phyloP scores from a whole-genome alignment of 1,139 yeast species.

The Candida labiduridarum region DNA sequence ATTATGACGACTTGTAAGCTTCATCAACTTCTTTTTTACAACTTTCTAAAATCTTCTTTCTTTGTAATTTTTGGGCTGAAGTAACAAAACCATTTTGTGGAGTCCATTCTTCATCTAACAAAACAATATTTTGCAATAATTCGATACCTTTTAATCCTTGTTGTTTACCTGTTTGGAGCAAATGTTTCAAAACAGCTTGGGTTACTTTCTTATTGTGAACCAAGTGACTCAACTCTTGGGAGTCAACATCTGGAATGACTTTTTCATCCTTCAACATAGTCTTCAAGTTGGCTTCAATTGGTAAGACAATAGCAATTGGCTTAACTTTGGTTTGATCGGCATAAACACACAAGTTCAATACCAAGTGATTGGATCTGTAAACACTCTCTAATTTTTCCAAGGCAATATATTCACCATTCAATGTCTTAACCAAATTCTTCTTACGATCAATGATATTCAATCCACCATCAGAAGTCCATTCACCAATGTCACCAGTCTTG shows the following conservation, averaged over 20 bases:
- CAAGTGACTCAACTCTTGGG: slow-evolving; percentile 47
- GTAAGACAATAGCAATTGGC: slow-evolving; percentile 90
- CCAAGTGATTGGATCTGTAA: slow-evolving; percentile 81
- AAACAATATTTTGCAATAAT: slow-evolving; percentile 73
- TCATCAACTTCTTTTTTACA: slow-evolving; percentile 61
- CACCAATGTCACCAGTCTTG: slow-evolving; percentile 95
- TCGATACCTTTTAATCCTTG: slow-evolving; percentile 90
- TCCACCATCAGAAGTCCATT: slow-evolving; percentile 83
- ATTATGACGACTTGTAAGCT: slow-evolving; percentile 39
- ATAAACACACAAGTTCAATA: slow-evolving; percentile 84
- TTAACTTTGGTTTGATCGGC: slow-evolving; percentile 86
- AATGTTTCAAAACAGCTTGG: slow-evolving; percentile 56
- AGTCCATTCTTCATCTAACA: slow-evolving; percentile 94
- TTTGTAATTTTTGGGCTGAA: slow-evolving; percentile 93
- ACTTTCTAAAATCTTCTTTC: slow-evolving; percentile 81
- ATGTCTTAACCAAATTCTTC: slow-evolving; percentile 94
- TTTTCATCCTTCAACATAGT: slow-evolving; percentile 56
- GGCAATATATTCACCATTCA: slow-evolving; percentile 97
- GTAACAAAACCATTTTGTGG: slow-evolving; percentile 95
- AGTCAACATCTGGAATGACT: slow-evolving; percentile 50
- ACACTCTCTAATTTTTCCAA: slow-evolving; percentile 86
- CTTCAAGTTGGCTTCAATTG: slow-evolving; percentile 69
- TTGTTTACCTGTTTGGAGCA: slow-evolving; percentile 73
- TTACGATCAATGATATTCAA: slow-evolving; percentile 88
- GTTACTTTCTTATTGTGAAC: slow-evolving; percentile 60